Conservation (phyloP, 257 asterid species). For the Apocynum venetum region DNA sequence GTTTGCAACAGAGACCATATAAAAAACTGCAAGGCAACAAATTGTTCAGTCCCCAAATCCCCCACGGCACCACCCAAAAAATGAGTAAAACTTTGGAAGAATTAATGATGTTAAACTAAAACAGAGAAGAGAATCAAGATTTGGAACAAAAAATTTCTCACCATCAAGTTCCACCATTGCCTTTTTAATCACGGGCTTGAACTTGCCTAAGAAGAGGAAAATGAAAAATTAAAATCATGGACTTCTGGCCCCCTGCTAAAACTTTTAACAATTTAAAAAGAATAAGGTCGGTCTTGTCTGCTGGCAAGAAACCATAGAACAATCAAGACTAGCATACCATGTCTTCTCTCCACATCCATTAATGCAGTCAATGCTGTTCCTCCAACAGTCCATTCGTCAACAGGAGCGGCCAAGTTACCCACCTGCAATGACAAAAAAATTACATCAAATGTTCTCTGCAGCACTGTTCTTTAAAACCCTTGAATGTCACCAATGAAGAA, state of each 20-base stretch:
- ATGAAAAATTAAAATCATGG: background rate
- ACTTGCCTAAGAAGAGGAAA: constrained; percentile 48
- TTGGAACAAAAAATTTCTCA: constrained; percentile 14
- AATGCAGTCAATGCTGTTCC: constrained; percentile 93
- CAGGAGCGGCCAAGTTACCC: constrained; percentile 93
- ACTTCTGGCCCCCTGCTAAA: background rate
- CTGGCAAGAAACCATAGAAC: background rate
- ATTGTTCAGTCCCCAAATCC: background rate
- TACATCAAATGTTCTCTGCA: background rate
- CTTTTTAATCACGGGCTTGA: constrained; percentile 98
- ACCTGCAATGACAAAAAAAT: constrained; percentile 47
- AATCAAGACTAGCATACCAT: constrained; percentile 40
- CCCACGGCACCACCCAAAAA: background rate
- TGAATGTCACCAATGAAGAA: background rate
- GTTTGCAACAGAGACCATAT: background rate
- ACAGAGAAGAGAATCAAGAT: background rate
- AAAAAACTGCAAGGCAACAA: background rate
- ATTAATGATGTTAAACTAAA: background rate
- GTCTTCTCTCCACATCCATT: constrained; percentile 99
- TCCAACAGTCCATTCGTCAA: constrained; percentile 89
- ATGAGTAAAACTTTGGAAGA: background rate
- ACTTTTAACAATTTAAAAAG: background rate
- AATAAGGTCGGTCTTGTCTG: background rate
- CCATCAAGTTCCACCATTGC: constrained; percentile 99
- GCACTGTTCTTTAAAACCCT: background rate